Evolutionary conservation across 1,284 basidiomycete genomes (phyloP).

Genomic region (Ceratobasidium sp.): DNA sequence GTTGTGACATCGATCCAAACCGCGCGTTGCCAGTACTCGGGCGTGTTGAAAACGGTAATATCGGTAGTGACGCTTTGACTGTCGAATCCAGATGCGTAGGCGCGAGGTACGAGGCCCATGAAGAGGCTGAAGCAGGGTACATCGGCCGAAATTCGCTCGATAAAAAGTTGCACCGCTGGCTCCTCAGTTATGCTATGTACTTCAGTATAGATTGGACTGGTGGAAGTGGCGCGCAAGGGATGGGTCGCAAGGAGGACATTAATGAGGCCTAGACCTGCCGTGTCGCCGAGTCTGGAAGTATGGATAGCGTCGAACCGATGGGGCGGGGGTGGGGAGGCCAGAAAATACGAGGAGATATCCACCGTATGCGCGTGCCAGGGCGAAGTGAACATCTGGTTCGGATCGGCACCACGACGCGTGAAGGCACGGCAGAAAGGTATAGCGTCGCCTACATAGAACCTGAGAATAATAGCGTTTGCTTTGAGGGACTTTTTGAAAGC

Average conservation of each 20-base stretch:
- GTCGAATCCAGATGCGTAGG: conserved; percentile 3
- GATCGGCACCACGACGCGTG: not conserved
- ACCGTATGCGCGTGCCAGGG: conserved; percentile 51
- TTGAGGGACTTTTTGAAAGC: conserved; percentile 45
- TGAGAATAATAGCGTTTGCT: conserved; percentile 2
- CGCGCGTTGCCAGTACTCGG: conserved; percentile 4
- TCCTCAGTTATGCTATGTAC: not conserved
- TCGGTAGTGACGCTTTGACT: conserved; percentile 13
- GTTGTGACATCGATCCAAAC: not conserved
- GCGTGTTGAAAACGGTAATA: not conserved
- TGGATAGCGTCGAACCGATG: conserved; percentile 60
- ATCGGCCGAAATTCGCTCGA: not conserved
- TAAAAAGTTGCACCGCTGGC: not conserved
- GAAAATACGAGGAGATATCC: conserved; percentile 48
- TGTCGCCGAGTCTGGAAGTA: conserved; percentile 59
- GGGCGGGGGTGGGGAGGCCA: conserved; percentile 39
- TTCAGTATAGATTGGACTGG: conserved; percentile 17
- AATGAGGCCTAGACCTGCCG: conserved; percentile 50
- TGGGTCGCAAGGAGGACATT: conserved; percentile 12
- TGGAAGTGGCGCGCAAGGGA: conserved; percentile 16
- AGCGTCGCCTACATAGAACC: conserved; percentile 19
- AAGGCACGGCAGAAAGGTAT: not conserved
- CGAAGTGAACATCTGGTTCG: conserved; percentile 48
- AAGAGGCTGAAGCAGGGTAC: conserved; percentile 3
- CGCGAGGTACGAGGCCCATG: conserved; percentile 10